These are phyloP conservation scores for Gynandropsis gynandra DNA, from an alignment of 345 rosid genomes.

Conservation along the genomic window DNA sequence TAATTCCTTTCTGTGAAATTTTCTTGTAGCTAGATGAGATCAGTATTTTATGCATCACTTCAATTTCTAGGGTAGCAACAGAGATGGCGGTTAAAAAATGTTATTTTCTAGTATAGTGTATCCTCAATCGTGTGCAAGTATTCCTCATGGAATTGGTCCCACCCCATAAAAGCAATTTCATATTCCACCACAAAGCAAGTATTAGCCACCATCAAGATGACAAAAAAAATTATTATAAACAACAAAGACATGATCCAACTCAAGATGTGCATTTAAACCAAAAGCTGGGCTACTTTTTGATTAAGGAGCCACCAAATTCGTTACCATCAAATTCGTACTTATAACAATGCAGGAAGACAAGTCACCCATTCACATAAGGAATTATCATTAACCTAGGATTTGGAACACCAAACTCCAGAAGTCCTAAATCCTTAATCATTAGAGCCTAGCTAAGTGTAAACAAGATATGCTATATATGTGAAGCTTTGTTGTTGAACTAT, in stretches of 20 bases:
- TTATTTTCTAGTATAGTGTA: conserved; percentile 1
- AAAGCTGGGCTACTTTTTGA: too few species aligned
- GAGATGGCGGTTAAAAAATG: neutral
- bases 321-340: conserved; percentile 12
- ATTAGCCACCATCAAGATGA: conserved; percentile 7
- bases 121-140: neutral
- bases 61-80: neutral
- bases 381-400: neutral
- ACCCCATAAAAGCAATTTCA: conserved; percentile 5
- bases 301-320: conserved; percentile 20
- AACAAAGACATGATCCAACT: conserved; percentile 6
- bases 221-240: conserved; percentile 9
- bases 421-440: neutral
- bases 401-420: neutral
- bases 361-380: conserved; percentile 3
- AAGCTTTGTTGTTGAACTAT: neutral
- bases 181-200: conserved; percentile 17
- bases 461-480: neutral
- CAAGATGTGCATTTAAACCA: conserved; percentile 1
- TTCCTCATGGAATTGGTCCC: conserved; percentile 1
- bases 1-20: neutral
- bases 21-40: conserved; percentile 1
- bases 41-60: conserved; percentile 1
- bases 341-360: conserved; percentile 2
- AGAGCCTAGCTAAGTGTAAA: too few species aligned